Base-by-base conservation (phyloP, 495 filamentous ascomycete species). In the Penicillium samsonianum region DNA sequence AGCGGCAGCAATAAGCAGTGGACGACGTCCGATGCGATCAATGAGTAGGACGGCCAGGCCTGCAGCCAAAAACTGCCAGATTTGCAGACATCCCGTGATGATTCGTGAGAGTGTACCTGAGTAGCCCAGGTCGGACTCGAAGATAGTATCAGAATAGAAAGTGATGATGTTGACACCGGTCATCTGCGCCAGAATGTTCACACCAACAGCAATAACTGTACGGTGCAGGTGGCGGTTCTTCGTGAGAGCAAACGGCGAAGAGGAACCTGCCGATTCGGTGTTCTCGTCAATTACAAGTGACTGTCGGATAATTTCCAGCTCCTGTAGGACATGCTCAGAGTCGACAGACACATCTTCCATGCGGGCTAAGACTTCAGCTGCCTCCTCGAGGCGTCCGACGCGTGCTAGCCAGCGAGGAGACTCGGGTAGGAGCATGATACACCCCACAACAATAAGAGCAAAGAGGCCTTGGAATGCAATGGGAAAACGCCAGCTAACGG, bases 321-420 rank as follows among this genome's bases (percentile, higher is more conserved):
- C 84, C 37, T 77, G 73, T n/a, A 79, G 66, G 19, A 86, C 73
- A 33, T 82, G 66, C 20, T 72, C 73, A 35, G 83, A 79, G 22
- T 81, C 71, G 1, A 64, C 30, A 7, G 72, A 62, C 4, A 70
- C 62, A 62, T 84, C 80, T 33, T 78, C 76, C 33, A 89, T 66
- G 1, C 80, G 78, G 22, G 78, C 75, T 2, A 89, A 70, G 5
- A 86, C 80, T n/a, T 76, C 71, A 6, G 80, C 64, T 3, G 84
- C 80, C 65, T 87, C 83, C 20, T 83, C 74, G 42, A 83, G 76
- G 5, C 73, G 69, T 35, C 81, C 80, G 63, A 79, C 80, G 20
- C 84, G 67, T 38, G 87, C 80, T 7, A 88, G 76, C 85, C 85
- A 89, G 42, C 84, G 70, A 1, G 86, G 86, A 0, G 83, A 86